These are phyloP conservation scores for Aspergillus arachidicola DNA, from an alignment of 2,329 filamentous ascomycete genomes.

Conservation along the genomic window DNA sequence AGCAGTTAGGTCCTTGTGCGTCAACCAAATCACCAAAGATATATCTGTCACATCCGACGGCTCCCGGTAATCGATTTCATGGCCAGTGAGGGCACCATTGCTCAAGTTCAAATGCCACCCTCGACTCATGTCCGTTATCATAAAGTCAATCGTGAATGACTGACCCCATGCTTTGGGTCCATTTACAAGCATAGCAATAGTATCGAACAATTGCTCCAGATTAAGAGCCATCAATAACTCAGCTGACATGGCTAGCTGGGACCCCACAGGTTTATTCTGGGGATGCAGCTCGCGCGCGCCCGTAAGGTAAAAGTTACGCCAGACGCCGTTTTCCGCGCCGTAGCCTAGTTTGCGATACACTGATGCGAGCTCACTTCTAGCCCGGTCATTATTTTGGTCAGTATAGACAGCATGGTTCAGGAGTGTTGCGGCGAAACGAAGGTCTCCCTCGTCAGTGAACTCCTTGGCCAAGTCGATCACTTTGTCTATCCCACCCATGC, in stretches of 20 bases:
- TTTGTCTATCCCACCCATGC: conserved; percentile 28
- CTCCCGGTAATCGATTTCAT: background rate
- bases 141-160: conserved; percentile 2
- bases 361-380: conserved; percentile 29
- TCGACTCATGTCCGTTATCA: background rate
- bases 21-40: background rate
- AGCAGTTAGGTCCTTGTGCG: conserved; percentile 4
- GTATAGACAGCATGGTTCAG: conserved; percentile 39
- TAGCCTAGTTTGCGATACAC: conserved; percentile 40
- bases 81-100: conserved; percentile 11
- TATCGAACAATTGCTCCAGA: conserved; percentile 11
- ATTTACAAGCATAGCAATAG: conserved; percentile 7
- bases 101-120: conserved; percentile 8
- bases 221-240: conserved; percentile 7
- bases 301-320: conserved; percentile 45
- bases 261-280: conserved; percentile 5
- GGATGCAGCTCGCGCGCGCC: conserved; percentile 30
- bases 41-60: background rate
- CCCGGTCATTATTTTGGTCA: conserved; percentile 21
- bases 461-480: conserved; percentile 9
- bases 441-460: conserved; percentile 27
- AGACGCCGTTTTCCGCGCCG: conserved; percentile 44
- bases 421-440: conserved; percentile 43
- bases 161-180: conserved; percentile 10
- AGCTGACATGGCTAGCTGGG: background rate